phyloP scores from a whole-genome alignment of 1,284 basidiomycete species.

The Golubevia sp. region DNA sequence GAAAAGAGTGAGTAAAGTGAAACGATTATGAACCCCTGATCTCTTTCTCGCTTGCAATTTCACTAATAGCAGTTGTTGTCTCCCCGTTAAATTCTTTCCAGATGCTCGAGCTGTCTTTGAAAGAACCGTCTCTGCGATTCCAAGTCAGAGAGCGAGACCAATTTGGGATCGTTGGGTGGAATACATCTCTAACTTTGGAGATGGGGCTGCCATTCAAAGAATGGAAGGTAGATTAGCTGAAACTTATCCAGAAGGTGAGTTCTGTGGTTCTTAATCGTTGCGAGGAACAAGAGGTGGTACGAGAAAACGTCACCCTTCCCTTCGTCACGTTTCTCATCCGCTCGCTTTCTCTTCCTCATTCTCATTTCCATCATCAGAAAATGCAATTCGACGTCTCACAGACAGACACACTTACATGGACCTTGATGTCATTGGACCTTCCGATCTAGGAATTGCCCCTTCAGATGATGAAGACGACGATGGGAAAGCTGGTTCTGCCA shows the following conservation, averaged over 20 bases:
- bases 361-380: slow-evolving; percentile 22
- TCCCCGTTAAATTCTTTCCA: background rate
- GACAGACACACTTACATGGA: slow-evolving; percentile 47
- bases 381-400: slow-evolving; percentile 37
- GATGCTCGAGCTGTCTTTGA: slow-evolving; percentile 58
- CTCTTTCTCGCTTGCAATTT: background rate
- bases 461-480: slow-evolving; percentile 24
- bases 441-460: slow-evolving; percentile 36
- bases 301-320: background rate
- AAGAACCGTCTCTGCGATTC: slow-evolving; percentile 43
- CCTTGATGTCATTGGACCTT: slow-evolving; percentile 41
- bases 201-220: slow-evolving; percentile 42
- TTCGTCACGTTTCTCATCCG: background rate
- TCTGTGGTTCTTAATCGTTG: background rate
- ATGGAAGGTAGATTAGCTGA: slow-evolving; percentile 45
- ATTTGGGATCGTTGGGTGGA: slow-evolving; percentile 55
- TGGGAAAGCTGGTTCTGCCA: slow-evolving; percentile 27
- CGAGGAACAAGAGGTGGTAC: too few species aligned
- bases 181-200: slow-evolving; percentile 56
- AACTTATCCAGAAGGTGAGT: slow-evolving; percentile 37
- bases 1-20: slow-evolving; percentile 31
- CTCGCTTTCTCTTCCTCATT: background rate
- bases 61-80: background rate
- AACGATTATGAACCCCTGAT: background rate
- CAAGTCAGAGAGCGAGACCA: slow-evolving; percentile 40